Percentiles rank a stretch among this genome's conserved stretches.
phyloP scores from a whole-genome alignment of 129 eudicot species.

The Escallonia herrerae region DNA sequence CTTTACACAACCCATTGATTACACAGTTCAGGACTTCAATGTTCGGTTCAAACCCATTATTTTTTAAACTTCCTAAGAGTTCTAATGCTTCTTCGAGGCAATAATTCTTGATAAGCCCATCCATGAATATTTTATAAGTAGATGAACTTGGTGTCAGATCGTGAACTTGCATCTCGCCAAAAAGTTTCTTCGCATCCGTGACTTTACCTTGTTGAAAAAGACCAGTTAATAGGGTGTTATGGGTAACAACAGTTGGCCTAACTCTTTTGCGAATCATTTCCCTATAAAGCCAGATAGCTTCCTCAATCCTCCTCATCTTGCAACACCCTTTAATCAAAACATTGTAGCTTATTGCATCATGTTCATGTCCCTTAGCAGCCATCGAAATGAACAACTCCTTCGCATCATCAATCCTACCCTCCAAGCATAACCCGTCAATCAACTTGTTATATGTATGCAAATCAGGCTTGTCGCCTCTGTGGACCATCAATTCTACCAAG shows the following conservation, averaged over 20 bases:
- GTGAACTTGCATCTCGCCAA: slow-evolving; percentile 33
- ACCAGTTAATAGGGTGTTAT: slow-evolving; percentile 43
- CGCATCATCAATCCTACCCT: slow-evolving; percentile 48
- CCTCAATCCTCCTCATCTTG: slow-evolving; percentile 37
- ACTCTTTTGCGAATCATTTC: slow-evolving; percentile 32
- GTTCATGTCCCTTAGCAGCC: slow-evolving; percentile 34
- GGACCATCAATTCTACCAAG: slow-evolving; percentile 38
- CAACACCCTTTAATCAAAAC: slow-evolving; percentile 45
- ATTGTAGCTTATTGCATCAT: slow-evolving; percentile 36
- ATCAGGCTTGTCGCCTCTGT: slow-evolving; percentile 39
- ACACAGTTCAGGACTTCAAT: slow-evolving; percentile 27
- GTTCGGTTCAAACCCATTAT: too few relatives aligned
- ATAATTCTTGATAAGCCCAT: slow-evolving; percentile 49
- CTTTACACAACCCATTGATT: slow-evolving; percentile 55
- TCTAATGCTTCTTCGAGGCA: slow-evolving; percentile 43
- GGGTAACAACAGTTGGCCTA: slow-evolving; percentile 40
- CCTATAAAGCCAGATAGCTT: slow-evolving; percentile 42
- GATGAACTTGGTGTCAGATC: slow-evolving; percentile 32
- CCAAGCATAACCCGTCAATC: slow-evolving; percentile 51
- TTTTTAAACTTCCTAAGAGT: slow-evolving; percentile 35
- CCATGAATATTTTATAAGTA: slow-evolving; percentile 42
- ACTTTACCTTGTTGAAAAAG: slow-evolving; percentile 39
- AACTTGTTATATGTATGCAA: slow-evolving; percentile 32
- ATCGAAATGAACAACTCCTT: slow-evolving; percentile 34
- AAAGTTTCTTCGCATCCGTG: slow-evolving; percentile 36